Conservation (phyloP, 306 rosid species). For the Senna siamea region DNA sequence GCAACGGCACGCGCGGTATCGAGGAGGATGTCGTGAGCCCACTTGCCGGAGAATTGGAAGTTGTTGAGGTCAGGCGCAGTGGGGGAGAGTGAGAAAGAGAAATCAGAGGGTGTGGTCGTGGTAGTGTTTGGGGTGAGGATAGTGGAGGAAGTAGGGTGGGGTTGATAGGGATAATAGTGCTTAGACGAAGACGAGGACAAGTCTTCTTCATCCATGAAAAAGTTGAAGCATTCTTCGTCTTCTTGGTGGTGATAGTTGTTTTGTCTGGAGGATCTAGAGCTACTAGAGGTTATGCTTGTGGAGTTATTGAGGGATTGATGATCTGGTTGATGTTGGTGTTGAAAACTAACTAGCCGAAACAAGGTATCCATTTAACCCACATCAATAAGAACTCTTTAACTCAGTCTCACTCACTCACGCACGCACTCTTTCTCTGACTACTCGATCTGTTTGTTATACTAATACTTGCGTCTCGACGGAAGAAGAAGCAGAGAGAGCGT, state of each 20-base stretch:
- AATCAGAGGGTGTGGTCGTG: constrained; percentile 39
- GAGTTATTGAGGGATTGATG: constrained; percentile 76
- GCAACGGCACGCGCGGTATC: constrained; percentile 76
- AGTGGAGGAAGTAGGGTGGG: constrained; percentile 27
- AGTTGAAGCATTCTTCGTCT: constrained; percentile 96
- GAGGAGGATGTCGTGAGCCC: constrained; percentile 70
- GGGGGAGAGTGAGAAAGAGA: constrained; percentile 67
- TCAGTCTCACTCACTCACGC: too few species aligned
- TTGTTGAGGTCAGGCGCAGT: constrained; percentile 44
- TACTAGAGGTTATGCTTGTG: constrained; percentile 70
- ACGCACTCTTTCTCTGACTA: too few species aligned
- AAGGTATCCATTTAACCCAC: constrained; percentile 89
- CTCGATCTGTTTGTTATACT: too few species aligned
- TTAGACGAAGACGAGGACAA: constrained; percentile 85
- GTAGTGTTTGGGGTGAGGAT: constrained; percentile 24
- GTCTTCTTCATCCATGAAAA: constrained; percentile 99
- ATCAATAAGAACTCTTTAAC: constrained; percentile 3
- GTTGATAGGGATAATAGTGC: constrained; percentile 64
- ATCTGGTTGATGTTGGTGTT: constrained; percentile 24
- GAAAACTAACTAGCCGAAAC: constrained; percentile 79
- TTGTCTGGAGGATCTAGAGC: constrained; percentile 71
- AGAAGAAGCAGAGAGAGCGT: too few species aligned
- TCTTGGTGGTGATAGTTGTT: constrained; percentile 45
- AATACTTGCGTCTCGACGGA: too few species aligned
- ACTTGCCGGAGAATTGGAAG: constrained; percentile 64